These are phyloP conservation scores for Penicillium turbatum DNA, from an alignment of 495 filamentous ascomycete species.

Conservation along the genomic window DNA sequence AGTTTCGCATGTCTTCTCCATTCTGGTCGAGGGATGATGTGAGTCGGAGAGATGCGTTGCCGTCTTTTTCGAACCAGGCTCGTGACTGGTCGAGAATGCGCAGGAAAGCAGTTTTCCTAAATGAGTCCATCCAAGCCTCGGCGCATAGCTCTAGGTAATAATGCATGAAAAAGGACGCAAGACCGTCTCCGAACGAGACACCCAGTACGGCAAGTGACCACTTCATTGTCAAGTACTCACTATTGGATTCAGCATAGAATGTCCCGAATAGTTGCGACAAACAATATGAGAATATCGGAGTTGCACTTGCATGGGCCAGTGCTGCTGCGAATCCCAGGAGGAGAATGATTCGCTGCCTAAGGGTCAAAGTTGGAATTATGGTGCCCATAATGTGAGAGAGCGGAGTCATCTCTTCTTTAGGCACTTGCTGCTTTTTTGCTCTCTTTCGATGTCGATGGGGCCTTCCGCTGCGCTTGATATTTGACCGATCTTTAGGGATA, in stretches of 20 bases:
- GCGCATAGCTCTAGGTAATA: constrained; percentile 67
- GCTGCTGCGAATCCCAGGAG: constrained; percentile 58
- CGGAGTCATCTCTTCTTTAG: constrained; percentile 13
- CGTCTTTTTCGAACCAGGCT: constrained; percentile 74
- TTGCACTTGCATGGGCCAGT: constrained; percentile 61
- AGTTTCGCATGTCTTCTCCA: constrained; percentile 80
- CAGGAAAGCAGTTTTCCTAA: constrained; percentile 64
- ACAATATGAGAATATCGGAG: constrained; percentile 72
- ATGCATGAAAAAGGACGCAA: constrained; percentile 60
- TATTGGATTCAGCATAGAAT: constrained; percentile 52
- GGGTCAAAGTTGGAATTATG: constrained; percentile 47
- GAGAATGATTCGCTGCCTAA: constrained; percentile 49
- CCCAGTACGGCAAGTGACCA: constrained; percentile 70
- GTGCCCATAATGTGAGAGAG: constrained; percentile 63
- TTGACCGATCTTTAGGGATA: neutral
- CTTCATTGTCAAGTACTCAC: constrained; percentile 45
- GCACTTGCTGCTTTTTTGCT: neutral
- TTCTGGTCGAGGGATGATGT: constrained; percentile 72
- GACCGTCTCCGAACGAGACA: constrained; percentile 62
- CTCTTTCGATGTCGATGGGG: neutral
- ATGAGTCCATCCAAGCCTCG: constrained; percentile 72
- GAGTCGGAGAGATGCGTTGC: constrained; percentile 59
- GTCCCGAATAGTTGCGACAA: constrained; percentile 70
- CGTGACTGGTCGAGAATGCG: constrained; percentile 74
- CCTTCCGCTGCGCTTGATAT: neutral